Evolutionary conservation across 768 basidiomycete species (phyloP).

Genomic region (Psilocybe cubensis): DNA sequence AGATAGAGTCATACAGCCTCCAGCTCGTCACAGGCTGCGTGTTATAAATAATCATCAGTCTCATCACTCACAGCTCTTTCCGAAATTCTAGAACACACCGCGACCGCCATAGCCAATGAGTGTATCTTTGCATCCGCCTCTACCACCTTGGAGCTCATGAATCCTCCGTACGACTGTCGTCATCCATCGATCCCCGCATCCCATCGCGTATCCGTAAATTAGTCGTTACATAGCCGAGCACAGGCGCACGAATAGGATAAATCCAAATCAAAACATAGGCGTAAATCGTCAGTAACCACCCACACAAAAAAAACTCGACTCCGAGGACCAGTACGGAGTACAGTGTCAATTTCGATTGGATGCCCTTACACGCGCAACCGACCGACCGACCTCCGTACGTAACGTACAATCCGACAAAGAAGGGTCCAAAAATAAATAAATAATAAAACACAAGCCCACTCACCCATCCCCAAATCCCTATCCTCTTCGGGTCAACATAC

Average conservation of each 20-base stretch:
- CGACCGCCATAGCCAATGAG: conserved; percentile 88
- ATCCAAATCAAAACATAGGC: not conserved
- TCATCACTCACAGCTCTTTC: not conserved
- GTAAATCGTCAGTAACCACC: not conserved
- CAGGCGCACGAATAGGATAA: conserved; percentile 8
- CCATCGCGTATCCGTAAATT: not conserved
- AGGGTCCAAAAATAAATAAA: not conserved
- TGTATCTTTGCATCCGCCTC: conserved; percentile 92
- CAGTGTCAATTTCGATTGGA: not conserved
- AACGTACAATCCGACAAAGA: not conserved
- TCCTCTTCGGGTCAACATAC: conserved; percentile 86
- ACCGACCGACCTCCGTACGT: too few relatives aligned
- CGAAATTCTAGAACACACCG: conserved; percentile 46
- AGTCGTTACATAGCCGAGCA: not conserved
- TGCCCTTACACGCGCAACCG: not conserved
- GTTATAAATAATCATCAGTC: not conserved
- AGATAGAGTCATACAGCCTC: conserved; percentile 89
- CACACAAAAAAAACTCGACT: not conserved
- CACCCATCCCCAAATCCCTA: conserved; percentile 99
- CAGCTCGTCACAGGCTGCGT: conserved; percentile 85
- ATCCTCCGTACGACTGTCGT: conserved; percentile 90
- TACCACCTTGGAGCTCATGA: conserved; percentile 91
- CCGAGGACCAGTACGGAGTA: not conserved
- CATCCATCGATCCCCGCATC: not conserved
- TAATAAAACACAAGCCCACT: conserved; percentile 29